These are phyloP conservation scores for Amoeboradix gromovi DNA, from an alignment of 371 early-diverging fungal species.

Conservation along the genomic window DNA sequence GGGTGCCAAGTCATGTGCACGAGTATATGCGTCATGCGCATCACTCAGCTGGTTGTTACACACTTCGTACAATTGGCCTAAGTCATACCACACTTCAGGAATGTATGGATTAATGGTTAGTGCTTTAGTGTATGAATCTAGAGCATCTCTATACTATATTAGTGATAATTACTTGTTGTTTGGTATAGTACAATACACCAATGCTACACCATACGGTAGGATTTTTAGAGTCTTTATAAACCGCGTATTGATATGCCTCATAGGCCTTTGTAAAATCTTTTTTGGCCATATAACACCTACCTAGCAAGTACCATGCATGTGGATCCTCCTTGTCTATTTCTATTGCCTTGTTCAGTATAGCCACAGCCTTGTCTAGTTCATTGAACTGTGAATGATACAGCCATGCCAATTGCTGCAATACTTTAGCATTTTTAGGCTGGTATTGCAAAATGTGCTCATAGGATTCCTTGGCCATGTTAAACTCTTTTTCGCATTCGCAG, in stretches of 20 bases:
- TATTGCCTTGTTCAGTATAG: constrained; percentile 44
- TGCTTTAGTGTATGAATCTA: constrained; percentile 86
- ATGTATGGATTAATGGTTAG: constrained; percentile 73
- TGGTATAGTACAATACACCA: constrained; percentile 85
- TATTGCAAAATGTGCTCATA: constrained; percentile 65
- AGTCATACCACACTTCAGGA: constrained; percentile 82
- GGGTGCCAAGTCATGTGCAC: constrained; percentile 70
- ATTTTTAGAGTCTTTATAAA: constrained; percentile 55
- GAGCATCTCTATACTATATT: constrained; percentile 46
- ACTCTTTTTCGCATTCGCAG: constrained; percentile 75
- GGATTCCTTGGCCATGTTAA: constrained; percentile 44
- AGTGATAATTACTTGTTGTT: constrained; percentile 30
- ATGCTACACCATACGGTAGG: constrained; percentile 95
- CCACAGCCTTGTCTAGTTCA: constrained; percentile 46
- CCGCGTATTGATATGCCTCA: constrained; percentile 90
- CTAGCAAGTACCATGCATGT: constrained; percentile 77
- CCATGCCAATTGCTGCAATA: constrained; percentile 83
- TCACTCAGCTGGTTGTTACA: constrained; percentile 89
- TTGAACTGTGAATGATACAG: constrained; percentile 58
- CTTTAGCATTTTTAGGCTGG: constrained; percentile 76
- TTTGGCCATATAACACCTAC: constrained; percentile 83
- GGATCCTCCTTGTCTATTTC: constrained; percentile 60
- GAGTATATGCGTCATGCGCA: constrained; percentile 81
- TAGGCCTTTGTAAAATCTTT: constrained; percentile 80
- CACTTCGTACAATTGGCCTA: constrained; percentile 78